These are phyloP conservation scores for Xylaria sp. DNA, from an alignment of 2,329 filamentous ascomycete genomes.

Conservation along the genomic window DNA sequence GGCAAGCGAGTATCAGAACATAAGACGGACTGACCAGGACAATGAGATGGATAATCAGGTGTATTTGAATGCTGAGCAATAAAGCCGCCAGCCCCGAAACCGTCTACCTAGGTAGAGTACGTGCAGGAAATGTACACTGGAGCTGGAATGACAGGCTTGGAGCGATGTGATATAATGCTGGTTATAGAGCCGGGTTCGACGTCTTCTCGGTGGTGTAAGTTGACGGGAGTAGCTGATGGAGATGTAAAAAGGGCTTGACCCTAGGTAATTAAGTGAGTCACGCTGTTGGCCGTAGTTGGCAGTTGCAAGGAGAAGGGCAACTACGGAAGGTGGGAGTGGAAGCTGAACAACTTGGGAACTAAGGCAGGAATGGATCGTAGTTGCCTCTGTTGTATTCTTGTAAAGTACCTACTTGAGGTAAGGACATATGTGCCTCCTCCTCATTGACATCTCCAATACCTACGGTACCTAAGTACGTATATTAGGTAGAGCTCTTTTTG, in stretches of 20 bases:
- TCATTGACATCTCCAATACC: background rate
- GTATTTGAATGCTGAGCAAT: background rate
- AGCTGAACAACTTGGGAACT: background rate
- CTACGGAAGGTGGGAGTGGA: background rate
- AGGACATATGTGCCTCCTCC: background rate
- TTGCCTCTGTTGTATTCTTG: background rate
- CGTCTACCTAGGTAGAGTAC: background rate
- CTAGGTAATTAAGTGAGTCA: background rate
- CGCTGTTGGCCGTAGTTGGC: background rate
- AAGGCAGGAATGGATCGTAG: background rate
- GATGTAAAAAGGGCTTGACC: background rate
- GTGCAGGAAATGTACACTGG: background rate
- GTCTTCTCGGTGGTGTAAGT: background rate
- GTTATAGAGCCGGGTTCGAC: background rate
- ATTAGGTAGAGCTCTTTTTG: background rate
- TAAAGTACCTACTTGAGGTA: no score
- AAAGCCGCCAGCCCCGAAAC: background rate
- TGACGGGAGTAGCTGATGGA: background rate
- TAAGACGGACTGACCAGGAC: background rate
- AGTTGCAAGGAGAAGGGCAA: background rate
- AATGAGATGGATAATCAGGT: background rate
- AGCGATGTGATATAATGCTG: background rate
- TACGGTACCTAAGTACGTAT: no score
- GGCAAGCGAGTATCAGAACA: background rate
- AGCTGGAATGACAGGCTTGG: background rate